Evolutionary conservation across 2,329 filamentous ascomycete species (phyloP).

Genomic region (Lachnellula subtilissima): DNA sequence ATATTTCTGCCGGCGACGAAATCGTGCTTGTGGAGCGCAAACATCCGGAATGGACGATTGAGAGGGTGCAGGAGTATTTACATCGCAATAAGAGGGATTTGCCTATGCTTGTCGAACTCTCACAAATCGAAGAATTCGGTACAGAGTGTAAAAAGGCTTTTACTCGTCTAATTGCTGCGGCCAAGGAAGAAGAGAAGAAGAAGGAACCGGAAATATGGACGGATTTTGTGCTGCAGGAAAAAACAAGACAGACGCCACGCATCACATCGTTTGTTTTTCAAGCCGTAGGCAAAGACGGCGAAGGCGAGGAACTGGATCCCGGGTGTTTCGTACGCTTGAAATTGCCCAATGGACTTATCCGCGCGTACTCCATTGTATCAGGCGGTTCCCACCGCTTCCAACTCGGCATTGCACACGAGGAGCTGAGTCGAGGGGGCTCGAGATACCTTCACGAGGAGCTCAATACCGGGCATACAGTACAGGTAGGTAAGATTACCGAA

Average conservation of each 20-base stretch:
- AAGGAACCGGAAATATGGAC: slow-evolving; percentile 32
- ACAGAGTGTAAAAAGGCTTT: slow-evolving; percentile 48
- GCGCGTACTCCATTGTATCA: slow-evolving; percentile 57
- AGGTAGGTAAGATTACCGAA: slow-evolving; percentile 46
- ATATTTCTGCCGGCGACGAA: slow-evolving; percentile 50
- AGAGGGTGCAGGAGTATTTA: slow-evolving; percentile 57
- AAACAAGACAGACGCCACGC: slow-evolving; percentile 45
- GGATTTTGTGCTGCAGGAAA: slow-evolving; percentile 41
- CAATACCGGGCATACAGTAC: slow-evolving; percentile 45
- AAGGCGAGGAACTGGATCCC: slow-evolving; percentile 34
- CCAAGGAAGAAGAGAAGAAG: slow-evolving; percentile 23
- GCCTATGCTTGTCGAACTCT: slow-evolving; percentile 48
- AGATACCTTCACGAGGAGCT: slow-evolving; percentile 49
- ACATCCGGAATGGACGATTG: slow-evolving; percentile 58
- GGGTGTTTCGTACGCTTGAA: slow-evolving; percentile 54
- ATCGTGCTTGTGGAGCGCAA: slow-evolving; percentile 51
- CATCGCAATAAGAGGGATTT: slow-evolving; percentile 47
- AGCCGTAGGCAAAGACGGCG: slow-evolving; percentile 34
- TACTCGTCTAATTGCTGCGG: slow-evolving; percentile 45
- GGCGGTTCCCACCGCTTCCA: slow-evolving; percentile 47
- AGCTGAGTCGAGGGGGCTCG: slow-evolving; percentile 55
- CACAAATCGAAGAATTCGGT: slow-evolving; percentile 31
- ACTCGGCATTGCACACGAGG: slow-evolving; percentile 54
- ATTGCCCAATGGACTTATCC: slow-evolving; percentile 50
- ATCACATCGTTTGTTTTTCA: slow-evolving; percentile 51